Conservation (phyloP, 495 filamentous ascomycete genomes). For the Penicillium riverlandense region DNA sequence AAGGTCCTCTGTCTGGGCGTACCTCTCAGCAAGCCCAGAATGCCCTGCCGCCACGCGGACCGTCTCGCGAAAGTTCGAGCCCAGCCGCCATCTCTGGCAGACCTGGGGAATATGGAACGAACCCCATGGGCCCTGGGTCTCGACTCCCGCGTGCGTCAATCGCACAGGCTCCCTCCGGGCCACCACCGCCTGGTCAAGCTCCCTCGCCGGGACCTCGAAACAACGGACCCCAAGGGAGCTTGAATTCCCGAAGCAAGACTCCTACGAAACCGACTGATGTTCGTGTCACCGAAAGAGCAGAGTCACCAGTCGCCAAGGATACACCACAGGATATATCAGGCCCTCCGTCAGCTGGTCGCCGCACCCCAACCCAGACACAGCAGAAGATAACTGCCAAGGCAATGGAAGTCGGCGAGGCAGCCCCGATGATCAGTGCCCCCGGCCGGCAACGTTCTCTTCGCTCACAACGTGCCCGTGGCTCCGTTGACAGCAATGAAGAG, state of each 20-base stretch:
- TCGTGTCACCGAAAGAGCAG: slow-evolving; percentile 40
- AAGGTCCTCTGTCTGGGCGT: slow-evolving; percentile 26
- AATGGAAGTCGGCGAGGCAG: slow-evolving; percentile 44
- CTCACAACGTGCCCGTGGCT: slow-evolving; percentile 33
- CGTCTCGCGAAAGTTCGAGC: slow-evolving; percentile 48
- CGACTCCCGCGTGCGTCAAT: slow-evolving; percentile 64
- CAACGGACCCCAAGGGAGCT: slow-evolving; percentile 24
- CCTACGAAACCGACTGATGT: slow-evolving; percentile 52
- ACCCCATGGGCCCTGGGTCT: slow-evolving; percentile 43
- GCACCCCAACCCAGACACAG: slow-evolving; percentile 52
- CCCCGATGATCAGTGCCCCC: slow-evolving; percentile 35
- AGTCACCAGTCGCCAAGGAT: slow-evolving; percentile 51
- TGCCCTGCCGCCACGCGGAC: slow-evolving; percentile 42
- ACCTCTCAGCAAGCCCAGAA: slow-evolving; percentile 58
- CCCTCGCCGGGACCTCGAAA: slow-evolving; percentile 68
- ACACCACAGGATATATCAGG: slow-evolving; percentile 34
- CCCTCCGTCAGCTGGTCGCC: slow-evolving; percentile 47
- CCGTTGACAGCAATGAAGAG: slow-evolving; percentile 40
- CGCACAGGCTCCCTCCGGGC: slow-evolving; percentile 67
- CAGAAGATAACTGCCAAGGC: slow-evolving; percentile 34
- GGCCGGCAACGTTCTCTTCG: slow-evolving; percentile 38
- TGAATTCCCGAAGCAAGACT: slow-evolving; percentile 50
- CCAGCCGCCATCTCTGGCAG: slow-evolving; percentile 16
- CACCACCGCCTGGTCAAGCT: slow-evolving; percentile 80
- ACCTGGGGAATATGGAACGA: slow-evolving; percentile 23